Evolutionary conservation across 2,329 filamentous ascomycete genomes (phyloP).

Genomic region (Trichoderma gracile): DNA sequence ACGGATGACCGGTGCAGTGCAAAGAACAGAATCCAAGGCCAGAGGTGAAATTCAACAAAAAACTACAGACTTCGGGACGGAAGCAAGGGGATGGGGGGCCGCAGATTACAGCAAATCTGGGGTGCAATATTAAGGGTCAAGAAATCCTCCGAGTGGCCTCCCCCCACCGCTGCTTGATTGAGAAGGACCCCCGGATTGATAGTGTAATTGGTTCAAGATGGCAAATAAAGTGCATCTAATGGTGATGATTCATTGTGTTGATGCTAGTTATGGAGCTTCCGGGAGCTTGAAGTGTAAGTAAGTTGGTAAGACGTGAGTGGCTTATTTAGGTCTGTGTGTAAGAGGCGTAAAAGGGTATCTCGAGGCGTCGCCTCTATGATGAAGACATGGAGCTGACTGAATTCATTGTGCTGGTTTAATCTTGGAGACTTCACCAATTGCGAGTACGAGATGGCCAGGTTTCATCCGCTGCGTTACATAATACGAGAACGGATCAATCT

Average conservation of each 20-base stretch:
- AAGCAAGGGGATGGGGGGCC: neutral
- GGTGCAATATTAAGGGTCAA: neutral
- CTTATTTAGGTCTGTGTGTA: neutral
- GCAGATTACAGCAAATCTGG: constrained; percentile 7
- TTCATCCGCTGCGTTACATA: constrained; percentile 2
- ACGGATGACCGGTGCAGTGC: no score
- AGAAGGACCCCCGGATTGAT: neutral
- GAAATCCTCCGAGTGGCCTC: neutral
- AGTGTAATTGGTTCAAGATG: neutral
- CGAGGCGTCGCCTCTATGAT: neutral
- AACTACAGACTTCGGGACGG: neutral
- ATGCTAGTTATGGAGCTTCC: neutral
- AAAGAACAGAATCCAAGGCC: neutral
- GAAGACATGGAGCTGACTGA: neutral
- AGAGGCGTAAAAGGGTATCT: neutral
- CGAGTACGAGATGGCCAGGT: constrained; percentile 18
- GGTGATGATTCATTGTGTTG: neutral
- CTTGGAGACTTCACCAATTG: neutral
- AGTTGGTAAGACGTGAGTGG: neutral
- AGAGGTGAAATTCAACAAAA: constrained; percentile 5
- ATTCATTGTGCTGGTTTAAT: no score
- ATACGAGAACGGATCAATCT: neutral
- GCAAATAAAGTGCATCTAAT: no score
- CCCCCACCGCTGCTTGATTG: neutral
- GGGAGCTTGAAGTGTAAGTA: neutral